Evolutionary conservation across 2,329 filamentous ascomycete genomes (phyloP), one percentile per base, ranked within the genome.

Genomic region (Thielaviopsis populi): DNA sequence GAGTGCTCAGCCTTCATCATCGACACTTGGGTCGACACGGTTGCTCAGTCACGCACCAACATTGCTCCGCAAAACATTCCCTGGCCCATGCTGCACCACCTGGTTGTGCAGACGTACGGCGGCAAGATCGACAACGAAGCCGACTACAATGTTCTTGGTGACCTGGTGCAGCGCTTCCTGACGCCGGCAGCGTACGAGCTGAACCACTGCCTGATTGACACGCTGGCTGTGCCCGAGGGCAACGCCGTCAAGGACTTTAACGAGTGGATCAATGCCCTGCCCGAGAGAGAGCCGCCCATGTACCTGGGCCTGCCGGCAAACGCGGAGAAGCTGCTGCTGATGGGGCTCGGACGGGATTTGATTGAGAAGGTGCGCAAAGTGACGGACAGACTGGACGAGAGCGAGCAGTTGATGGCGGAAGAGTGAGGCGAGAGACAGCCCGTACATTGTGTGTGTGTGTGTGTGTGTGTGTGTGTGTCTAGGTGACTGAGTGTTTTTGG

Each of bases 1-100:
- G 92, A 99, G 80, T 99, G 94, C 76, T 96, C 89, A 56, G 89
- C 90, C 63, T 94, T 89, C 74, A 95, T 99, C 68, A 90, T 97
- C 69, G 94, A 99, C 72, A 89, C 87, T 40, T 99, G 94, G 94
- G 81, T 96, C 67, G 90, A 96, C 69, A 80, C 79, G 3, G 84
- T 89, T 40, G 88, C 92, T 2, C 84, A 87, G 69, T 90, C 87
- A 68, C 86, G 94, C 66, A 92, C 90, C 66, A 99, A 99, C 73
- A 86, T 99, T 69, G 90, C 91, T 1, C 94, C 94, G 3, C 83
- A 88, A 70, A 96, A 95, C 71, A 89, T 99, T 22, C 95, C 94
- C 1, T 99, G 94, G 94, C 87, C 95, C 65, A 91, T 99, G 83
- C 86, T 99, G 67, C 86, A 90, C 66, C 91, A 87, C 63, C 82